Base-by-base conservation (phyloP, 495 filamentous ascomycete species). In the Penicillium malachiteum region DNA sequence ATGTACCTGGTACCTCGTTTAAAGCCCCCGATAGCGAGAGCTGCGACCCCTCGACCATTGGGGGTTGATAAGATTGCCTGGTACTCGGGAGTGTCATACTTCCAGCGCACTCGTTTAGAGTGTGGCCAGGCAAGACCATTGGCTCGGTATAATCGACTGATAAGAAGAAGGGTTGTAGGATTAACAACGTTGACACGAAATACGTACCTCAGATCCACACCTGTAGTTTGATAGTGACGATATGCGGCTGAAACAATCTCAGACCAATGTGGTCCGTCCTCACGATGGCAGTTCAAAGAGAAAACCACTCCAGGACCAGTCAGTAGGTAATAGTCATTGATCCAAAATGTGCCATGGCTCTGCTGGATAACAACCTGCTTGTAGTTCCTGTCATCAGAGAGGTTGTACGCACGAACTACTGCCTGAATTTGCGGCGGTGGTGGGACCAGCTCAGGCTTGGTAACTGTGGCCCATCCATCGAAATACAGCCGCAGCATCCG, bases 201-300 rank as follows among this genome's bases (percentile, higher is more conserved):
- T 21, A 55, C 50, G 34, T 52, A 55, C 14, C 35, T 31, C n/a
- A 55, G 35, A 13, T 43, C 21, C 33, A 44, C 48, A 0, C 5
- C 21, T 26, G 21, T 4, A 26, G 21, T 37, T 16, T 59, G 11
- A 33, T 51, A 55, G 3, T 37, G 35, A 5, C 43, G 48, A 31
- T 55, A 55, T 9, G 35, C 30, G 5, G 57, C 57, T n/a, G 51
- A 30, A 7, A 48, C 52, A 5, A 59, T 54, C 6, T 59, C 57
- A 9, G 57, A 55, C 57, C 52, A 55, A 42, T 59, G 47, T 16
- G 47, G 52, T 7, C 57, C 54, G 12, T 53, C 17, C 14, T 32
- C 44, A 31, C 55, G 47, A 3, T 18, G n/a, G 31, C 48, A 42
- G 16, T 42, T 16, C 11, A 51, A 37, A 4, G 57, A 39, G 13